phyloP scores from a whole-genome alignment of 257 asterid species.

The Leptodermis oblonga region DNA sequence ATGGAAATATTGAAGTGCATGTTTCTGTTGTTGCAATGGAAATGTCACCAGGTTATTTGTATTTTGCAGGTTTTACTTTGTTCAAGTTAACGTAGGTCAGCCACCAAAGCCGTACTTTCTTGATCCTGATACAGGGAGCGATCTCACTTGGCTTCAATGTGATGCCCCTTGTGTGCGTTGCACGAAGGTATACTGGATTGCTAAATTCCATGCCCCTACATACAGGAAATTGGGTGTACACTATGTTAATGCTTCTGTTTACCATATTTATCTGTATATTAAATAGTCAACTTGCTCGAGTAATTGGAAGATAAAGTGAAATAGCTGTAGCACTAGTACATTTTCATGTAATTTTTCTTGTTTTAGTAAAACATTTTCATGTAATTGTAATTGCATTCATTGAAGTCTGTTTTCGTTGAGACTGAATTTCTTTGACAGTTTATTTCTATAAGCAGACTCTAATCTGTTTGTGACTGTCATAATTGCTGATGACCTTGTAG shows the following conservation, averaged over 20 bases:
- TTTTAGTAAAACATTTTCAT: background rate
- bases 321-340: background rate
- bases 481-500: constrained; percentile 30
- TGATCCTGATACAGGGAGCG: constrained; percentile 99
- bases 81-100: constrained; percentile 66
- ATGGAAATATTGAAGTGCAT: background rate
- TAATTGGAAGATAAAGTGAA: background rate
- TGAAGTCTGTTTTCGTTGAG: background rate
- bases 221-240: background rate
- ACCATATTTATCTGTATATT: background rate
- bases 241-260: background rate
- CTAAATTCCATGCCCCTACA: background rate
- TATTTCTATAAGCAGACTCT: background rate
- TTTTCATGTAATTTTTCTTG: background rate
- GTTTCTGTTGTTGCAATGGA: background rate
- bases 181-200: constrained; percentile 47
- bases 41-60: constrained; percentile 7
- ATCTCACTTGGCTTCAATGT: constrained; percentile 98
- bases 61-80: constrained; percentile 75
- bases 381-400: background rate
- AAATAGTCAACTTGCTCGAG: background rate
- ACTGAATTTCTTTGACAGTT: background rate
- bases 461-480: background rate
- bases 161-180: constrained; percentile 97
- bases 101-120: constrained; percentile 93